A percentile compares a stretch with the other conserved stretches of the same genome.
phyloP scores from a whole-genome alignment of 179 eudicot species.

The Spergularia azorica region DNA sequence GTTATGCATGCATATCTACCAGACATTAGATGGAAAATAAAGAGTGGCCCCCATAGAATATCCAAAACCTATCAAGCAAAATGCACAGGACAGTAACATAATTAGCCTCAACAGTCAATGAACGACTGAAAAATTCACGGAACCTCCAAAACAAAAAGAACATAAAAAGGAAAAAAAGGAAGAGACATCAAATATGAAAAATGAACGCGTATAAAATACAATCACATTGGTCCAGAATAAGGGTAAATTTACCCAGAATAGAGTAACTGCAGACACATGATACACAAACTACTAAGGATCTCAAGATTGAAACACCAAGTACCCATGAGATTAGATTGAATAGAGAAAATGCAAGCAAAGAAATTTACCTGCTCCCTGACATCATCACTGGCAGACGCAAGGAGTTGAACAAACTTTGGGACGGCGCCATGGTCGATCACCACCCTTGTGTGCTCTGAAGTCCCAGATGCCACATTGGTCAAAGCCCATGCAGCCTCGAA shows the following conservation, averaged over 20 bases:
- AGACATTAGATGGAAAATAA: not conserved
- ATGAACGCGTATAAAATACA: not conserved
- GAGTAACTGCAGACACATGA: not conserved
- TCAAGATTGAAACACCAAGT: not conserved
- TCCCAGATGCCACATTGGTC: slow-evolving; percentile 89
- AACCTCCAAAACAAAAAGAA: not conserved
- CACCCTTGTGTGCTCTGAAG: slow-evolving; percentile 74
- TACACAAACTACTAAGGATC: not conserved
- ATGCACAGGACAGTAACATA: not conserved
- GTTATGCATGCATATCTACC: not conserved
- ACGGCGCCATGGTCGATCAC: slow-evolving; percentile 91
- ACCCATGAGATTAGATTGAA: not conserved
- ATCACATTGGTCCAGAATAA: not conserved
- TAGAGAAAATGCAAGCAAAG: not conserved
- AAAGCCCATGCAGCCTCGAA: slow-evolving; percentile 86
- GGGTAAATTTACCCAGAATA: not conserved
- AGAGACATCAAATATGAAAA: not conserved
- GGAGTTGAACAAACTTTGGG: slow-evolving; percentile 77
- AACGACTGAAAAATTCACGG: not conserved
- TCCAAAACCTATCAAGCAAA: not conserved
- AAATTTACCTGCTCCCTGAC: slow-evolving; percentile 73
- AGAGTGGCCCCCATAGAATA: not conserved
- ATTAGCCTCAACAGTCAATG: not conserved
- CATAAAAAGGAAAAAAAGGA: not conserved
- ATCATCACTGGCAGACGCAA: slow-evolving; percentile 84